These are phyloP conservation scores for Melanogaster broomeanus DNA, from an alignment of 768 basidiomycete genomes.

Conservation along the genomic window DNA sequence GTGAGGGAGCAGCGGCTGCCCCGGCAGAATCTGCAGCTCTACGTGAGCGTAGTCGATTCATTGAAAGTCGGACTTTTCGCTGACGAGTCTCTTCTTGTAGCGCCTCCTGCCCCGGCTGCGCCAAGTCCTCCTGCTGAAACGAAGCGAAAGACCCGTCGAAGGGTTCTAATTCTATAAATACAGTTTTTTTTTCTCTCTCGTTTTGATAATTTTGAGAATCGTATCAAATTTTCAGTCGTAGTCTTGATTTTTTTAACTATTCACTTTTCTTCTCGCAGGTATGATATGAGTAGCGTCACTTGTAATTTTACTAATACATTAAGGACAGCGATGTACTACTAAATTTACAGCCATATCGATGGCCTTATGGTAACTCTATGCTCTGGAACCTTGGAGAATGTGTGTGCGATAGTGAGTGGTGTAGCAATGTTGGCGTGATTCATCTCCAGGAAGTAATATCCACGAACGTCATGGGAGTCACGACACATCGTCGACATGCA, in stretches of 20 bases:
- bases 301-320: constrained; percentile 12
- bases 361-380: neutral
- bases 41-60: constrained; percentile 11
- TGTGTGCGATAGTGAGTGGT: neutral
- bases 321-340: constrained; percentile 14
- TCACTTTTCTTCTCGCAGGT: constrained; percentile 11
- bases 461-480: neutral
- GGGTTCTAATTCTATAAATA: constrained; percentile 28
- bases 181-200: neutral
- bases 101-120: constrained; percentile 6
- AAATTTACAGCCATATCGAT: constrained; percentile 5
- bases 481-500: constrained; percentile 1
- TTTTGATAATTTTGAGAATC: constrained; percentile 8
- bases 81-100: constrained; percentile 9
- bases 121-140: constrained; percentile 18
- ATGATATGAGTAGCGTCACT: constrained; percentile 24
- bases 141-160: constrained; percentile 35
- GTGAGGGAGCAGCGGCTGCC: neutral
- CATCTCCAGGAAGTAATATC: neutral
- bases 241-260: constrained; percentile 2
- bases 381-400: constrained; percentile 11
- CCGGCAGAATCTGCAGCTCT: constrained; percentile 4
- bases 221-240: neutral
- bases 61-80: neutral
- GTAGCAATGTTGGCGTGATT: neutral